phyloP scores from a whole-genome alignment of 441 rosid species.

The Cnidoscolus chayamansa region DNA sequence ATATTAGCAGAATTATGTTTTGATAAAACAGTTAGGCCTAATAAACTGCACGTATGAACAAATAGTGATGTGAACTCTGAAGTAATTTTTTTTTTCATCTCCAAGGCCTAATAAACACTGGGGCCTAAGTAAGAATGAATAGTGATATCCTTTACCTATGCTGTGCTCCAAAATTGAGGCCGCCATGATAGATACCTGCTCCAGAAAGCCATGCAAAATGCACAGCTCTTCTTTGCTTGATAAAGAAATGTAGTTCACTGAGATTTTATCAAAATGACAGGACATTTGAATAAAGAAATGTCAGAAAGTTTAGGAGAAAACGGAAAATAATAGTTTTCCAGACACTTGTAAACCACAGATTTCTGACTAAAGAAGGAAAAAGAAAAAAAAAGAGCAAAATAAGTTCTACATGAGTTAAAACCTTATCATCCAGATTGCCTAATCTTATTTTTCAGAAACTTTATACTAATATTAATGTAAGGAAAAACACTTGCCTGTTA shows the following conservation, averaged over 20 bases:
- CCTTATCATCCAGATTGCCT: neutral
- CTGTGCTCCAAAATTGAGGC: slow-evolving; percentile 94
- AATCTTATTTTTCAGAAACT: neutral
- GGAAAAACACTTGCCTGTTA: slow-evolving; percentile 63
- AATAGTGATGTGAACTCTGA: slow-evolving; percentile 3
- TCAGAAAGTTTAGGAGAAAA: slow-evolving; percentile 25
- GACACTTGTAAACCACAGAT: slow-evolving; percentile 15
- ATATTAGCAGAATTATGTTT: slow-evolving; percentile 3
- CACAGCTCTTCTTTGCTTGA: slow-evolving; percentile 96
- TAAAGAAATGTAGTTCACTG: slow-evolving; percentile 94
- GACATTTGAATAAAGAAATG: slow-evolving; percentile 3
- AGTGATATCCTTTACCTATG: slow-evolving; percentile 55
- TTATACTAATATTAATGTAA: slow-evolving; percentile 1
- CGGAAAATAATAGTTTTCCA: slow-evolving; percentile 12
- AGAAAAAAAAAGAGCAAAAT: neutral
- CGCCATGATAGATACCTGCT: slow-evolving; percentile 97
- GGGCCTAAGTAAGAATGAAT: slow-evolving; percentile 21
- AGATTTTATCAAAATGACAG: slow-evolving; percentile 25
- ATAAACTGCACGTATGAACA: slow-evolving; percentile 3
- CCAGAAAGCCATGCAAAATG: slow-evolving; percentile 99
- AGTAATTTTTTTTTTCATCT: neutral
- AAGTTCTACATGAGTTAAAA: slow-evolving; percentile 1
- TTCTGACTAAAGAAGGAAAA: neutral
- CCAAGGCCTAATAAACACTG: too few relatives aligned
- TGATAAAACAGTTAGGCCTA: slow-evolving; percentile 11